These are phyloP conservation scores for Trapa bicornis DNA, from an alignment of 345 rosid species.

Conservation along the genomic window DNA sequence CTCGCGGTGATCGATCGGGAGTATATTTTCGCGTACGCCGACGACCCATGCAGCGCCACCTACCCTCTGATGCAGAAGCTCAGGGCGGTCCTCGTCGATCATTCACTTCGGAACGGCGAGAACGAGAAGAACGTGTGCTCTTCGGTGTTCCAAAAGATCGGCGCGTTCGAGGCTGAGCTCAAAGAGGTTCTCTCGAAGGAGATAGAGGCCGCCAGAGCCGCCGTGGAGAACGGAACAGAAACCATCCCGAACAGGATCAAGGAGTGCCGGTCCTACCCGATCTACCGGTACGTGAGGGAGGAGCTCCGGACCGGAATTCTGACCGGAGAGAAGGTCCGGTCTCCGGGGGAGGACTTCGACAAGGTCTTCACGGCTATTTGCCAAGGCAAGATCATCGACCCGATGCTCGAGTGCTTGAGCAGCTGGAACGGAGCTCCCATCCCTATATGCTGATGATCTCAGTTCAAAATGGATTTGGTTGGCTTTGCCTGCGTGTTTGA, in stretches of 20 bases:
- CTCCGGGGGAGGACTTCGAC: constrained; percentile 9
- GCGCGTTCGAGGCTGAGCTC: constrained; percentile 10
- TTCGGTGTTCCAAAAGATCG: constrained; percentile 10
- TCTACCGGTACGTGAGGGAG: constrained; percentile 8
- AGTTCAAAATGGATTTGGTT: not conserved
- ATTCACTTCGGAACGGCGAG: constrained; percentile 7
- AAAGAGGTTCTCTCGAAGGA: constrained; percentile 9
- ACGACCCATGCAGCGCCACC: constrained; percentile 11
- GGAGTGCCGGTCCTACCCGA: constrained; percentile 12
- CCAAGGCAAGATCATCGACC: constrained; percentile 8
- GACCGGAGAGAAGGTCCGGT: constrained; percentile 7
- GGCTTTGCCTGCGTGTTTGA: not conserved
- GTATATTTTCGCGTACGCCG: constrained; percentile 9
- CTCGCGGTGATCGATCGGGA: constrained; percentile 10
- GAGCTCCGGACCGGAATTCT: constrained; percentile 2
- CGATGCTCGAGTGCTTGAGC: constrained; percentile 9
- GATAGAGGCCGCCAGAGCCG: constrained; percentile 8
- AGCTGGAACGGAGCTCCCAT: constrained; percentile 8
- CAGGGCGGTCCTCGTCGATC: constrained; percentile 11
- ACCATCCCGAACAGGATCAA: constrained; percentile 9
- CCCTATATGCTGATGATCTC: not conserved
- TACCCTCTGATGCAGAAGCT: constrained; percentile 16
- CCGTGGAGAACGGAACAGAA: not conserved
- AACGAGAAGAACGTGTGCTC: constrained; percentile 10
- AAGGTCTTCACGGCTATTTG: constrained; percentile 10